Percentiles rank a stretch among this genome's conserved stretches.
These are phyloP conservation scores for Phytophthora melonis DNA, from an alignment of 352 stramenopile genomes.

Conservation along the genomic window DNA sequence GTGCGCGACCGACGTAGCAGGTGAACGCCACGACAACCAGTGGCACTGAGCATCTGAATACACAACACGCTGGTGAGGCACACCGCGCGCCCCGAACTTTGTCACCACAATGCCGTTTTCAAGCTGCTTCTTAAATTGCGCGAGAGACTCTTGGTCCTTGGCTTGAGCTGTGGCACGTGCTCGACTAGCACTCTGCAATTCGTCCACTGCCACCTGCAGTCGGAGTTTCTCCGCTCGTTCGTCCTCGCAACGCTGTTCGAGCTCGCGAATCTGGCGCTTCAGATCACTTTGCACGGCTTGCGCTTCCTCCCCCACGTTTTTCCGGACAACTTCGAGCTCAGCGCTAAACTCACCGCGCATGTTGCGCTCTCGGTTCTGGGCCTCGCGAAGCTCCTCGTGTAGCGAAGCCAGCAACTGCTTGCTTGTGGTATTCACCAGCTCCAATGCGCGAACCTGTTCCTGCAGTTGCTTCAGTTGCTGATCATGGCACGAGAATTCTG, in stretches of 20 bases:
- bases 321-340: conserved; percentile 32
- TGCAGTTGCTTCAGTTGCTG: conserved; percentile 48
- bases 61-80: conserved; percentile 60
- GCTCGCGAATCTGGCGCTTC: conserved; percentile 30
- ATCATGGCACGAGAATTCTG: conserved; percentile 56
- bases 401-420: conserved; percentile 43
- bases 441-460: conserved; percentile 45
- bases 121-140: conserved; percentile 69
- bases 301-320: conserved; percentile 28
- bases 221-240: conserved; percentile 42
- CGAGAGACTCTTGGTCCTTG: conserved; percentile 55
- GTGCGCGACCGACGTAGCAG: conserved; percentile 20
- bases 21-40: conserved; percentile 70
- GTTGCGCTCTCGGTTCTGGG: conserved; percentile 25
- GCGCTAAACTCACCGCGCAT: conserved; percentile 36
- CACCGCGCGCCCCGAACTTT: conserved; percentile 62
- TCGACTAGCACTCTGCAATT: conserved; percentile 41
- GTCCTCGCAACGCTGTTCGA: conserved; percentile 30
- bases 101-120: conserved; percentile 58
- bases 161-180: conserved; percentile 36
- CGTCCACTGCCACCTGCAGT: conserved; percentile 43
- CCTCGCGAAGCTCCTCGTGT: conserved; percentile 38
- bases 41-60: conserved; percentile 62
- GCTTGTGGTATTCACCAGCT: conserved; percentile 40
- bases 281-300: conserved; percentile 30